These are phyloP conservation scores for Warburgia ugandensis DNA, from an alignment of 164 flowering plant species.

Conservation along the genomic window DNA sequence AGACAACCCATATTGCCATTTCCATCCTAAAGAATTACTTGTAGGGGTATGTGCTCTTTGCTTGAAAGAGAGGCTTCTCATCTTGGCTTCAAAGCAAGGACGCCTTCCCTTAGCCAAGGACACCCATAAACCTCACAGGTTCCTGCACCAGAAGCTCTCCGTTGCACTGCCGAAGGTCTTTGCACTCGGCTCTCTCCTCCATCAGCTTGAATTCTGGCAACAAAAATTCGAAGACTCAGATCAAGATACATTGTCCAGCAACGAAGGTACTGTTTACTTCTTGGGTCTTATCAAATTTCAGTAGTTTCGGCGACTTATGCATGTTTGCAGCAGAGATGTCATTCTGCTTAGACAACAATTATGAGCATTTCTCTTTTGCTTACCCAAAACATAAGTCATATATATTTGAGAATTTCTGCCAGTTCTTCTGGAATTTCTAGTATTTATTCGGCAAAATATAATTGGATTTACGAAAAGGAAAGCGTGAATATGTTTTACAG, in stretches of 20 bases:
- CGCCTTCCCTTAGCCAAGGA: conserved; percentile 9
- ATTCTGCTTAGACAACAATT: no score
- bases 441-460: no score
- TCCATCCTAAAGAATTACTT: conserved; percentile 48
- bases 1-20: conserved; percentile 36
- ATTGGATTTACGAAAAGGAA: no score
- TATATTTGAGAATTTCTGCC: no score
- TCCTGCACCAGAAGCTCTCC: conserved; percentile 16
- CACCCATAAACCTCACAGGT: conserved; percentile 3
- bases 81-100: conserved; percentile 55
- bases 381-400: no score
- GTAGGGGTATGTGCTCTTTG: conserved; percentile 75
- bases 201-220: conserved; percentile 39
- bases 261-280: conserved; percentile 47
- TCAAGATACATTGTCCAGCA: conserved; percentile 35
- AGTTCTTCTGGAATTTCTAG: no score
- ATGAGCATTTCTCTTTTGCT: no score
- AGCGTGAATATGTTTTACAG: no score
- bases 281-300: no score
- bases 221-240: conserved; percentile 25
- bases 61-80: conserved; percentile 70
- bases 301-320: no score
- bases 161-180: conserved; percentile 40
- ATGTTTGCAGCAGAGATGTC: no score
- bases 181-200: conserved; percentile 50